Base-by-base conservation (phyloP, 1,284 basidiomycete genomes). In the Ustilago trichophora region DNA sequence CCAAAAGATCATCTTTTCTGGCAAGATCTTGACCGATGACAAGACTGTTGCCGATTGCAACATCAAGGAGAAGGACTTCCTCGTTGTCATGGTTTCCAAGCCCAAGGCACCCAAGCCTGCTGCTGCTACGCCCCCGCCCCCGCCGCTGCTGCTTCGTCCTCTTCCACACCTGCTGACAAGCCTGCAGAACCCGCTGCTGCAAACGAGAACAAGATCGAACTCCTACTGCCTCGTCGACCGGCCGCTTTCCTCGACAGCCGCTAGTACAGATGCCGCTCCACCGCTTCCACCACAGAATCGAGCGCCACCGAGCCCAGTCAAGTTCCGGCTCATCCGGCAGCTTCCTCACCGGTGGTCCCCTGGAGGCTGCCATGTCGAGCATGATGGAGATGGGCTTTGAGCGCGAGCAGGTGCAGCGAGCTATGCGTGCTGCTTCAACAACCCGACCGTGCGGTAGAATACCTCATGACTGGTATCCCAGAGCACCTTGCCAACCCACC, bases 31-130 rank as follows among this genome's bases (percentile, higher is more conserved):
- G 33, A 83, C 87, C 16, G 93, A 99, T 83, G 87, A 89, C 58
- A 93, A 93, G 85, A 90, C 90, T 1, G 87, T 99, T 33, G 91
- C 88, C 70, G 90, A 90, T 54, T 91, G 90, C 80, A 89, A 90
- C 60, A 91, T 98, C 85, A 95, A 97, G 84, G 95, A 98, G 84
- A 98, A 97, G 85, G 95, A 97, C 49, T 99, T 99, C 85, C 85
- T 98, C 58, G 96, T 99, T 16, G 87, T 98, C 41, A 98, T 98
- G 95, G 91, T 98, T 38, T 89, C 92, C 50, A 98, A 77, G 54
- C 75, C 75, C 6, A 77, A 77, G 49, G 62, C 63, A 16, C 53
- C 72, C 12, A 74, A 74, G 52, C 59, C 69, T 38, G 52, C 68
- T 12, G 52, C 82, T 15, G 63, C 82, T 26, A 55, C 77, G n/a